Conservation (phyloP, 2,329 filamentous ascomycete species). For the Meredithiella fracta region DNA sequence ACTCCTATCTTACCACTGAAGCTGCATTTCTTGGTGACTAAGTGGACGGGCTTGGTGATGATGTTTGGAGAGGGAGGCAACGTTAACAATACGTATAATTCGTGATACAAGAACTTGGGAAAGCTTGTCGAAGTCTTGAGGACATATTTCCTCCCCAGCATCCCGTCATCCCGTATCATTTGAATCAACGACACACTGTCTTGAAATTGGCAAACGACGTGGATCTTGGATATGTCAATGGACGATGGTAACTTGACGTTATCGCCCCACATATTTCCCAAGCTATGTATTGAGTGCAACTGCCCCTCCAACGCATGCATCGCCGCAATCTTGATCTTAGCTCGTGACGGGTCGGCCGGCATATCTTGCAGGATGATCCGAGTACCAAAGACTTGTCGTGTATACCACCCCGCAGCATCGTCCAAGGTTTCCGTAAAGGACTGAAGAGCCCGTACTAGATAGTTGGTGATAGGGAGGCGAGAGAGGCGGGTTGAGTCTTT, state of each 20-base stretch:
- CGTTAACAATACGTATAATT: slow-evolving; percentile 37
- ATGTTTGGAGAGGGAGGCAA: slow-evolving; percentile 30
- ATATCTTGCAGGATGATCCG: slow-evolving; percentile 38
- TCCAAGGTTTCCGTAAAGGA: slow-evolving; percentile 27
- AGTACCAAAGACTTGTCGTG: slow-evolving; percentile 38
- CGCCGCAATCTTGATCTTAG: slow-evolving; percentile 30
- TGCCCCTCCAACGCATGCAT: slow-evolving; percentile 38
- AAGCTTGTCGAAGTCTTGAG: slow-evolving; percentile 42
- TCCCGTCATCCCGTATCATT: slow-evolving; percentile 18
- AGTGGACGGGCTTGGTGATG: slow-evolving; percentile 33
- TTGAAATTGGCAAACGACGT: slow-evolving; percentile 36
- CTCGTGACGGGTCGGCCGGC: slow-evolving; percentile 29
- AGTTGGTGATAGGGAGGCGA: slow-evolving; percentile 33
- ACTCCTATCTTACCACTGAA: slow-evolving; percentile 41
- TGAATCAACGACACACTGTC: slow-evolving; percentile 42
- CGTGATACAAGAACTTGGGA: slow-evolving; percentile 45
- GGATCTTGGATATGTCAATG: slow-evolving; percentile 34
- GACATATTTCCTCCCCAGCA: slow-evolving; percentile 26
- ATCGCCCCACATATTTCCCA: slow-evolving; percentile 29
- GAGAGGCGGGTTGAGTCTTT: slow-evolving; percentile 32
- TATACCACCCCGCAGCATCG: slow-evolving; percentile 24
- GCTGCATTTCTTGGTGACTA: slow-evolving; percentile 38
- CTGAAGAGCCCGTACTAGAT: slow-evolving; percentile 39
- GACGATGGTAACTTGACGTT: slow-evolving; percentile 27
- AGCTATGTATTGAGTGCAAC: slow-evolving; percentile 27